Evolutionary conservation across 805 yeast genomes (phyloP), one percentile per base, ranked within the genome.

Genomic region (Hermanozyma aechmeae): DNA sequence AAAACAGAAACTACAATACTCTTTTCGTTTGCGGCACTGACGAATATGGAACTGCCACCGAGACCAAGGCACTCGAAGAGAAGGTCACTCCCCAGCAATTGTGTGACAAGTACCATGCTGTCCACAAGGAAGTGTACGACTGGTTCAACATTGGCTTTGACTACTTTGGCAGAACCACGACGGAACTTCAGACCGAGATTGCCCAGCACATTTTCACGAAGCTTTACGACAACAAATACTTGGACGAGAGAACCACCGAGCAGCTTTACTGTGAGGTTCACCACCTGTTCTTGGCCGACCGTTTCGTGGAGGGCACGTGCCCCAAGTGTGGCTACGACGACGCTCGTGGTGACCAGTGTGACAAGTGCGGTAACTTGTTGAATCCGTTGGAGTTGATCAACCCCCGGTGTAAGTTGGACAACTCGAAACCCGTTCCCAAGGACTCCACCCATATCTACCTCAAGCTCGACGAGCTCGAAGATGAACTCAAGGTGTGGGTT

Each of bases 261-360:
- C 99, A 92, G 62, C 68, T 92, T 37, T 92, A 77, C 62, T 92
- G 99, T 62, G 82, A 84, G 29, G 76, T 70, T 33, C 99, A 92
- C 60, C 67, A 85, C 22, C 86, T 95, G 3, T 92, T 76, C 59
- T 68, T 92, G 35, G 98, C 99, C 33, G 99, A 92, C 54, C 71
- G 99, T 55, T 92, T 74, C 46, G 98, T 92, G 20, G 97, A 92
- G 61, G 99, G 99, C 43, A 83, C 77, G 28, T 92, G 99, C 65
- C 97, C 97, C 34, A 79, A 79, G 57, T 92, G 99, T 66, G 72
- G 67, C 25, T 92, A 86, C 53, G 95, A 82, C 38, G 98, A 92
- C 54, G 99, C 99, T 18, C 77, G 98, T 58, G 99, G 99, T 45
- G 99, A 92, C 58, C 99, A 92, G 66, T 92, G 99, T 71, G 99